Conservation (phyloP, 1,284 basidiomycete genomes). For the Ustilago lituana region DNA sequence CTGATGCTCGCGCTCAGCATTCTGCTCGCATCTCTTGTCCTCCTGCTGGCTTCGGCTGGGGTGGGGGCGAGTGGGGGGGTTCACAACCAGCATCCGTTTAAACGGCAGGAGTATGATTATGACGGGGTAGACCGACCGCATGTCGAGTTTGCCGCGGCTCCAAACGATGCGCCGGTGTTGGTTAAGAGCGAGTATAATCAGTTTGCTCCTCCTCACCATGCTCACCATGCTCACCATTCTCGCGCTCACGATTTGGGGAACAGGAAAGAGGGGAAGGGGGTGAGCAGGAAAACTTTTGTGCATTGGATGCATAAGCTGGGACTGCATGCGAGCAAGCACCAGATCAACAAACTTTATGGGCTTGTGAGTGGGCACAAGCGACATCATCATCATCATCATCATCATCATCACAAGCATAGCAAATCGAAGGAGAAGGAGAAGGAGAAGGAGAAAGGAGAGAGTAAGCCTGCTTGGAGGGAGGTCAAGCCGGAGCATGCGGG, state of each 20-base stretch:
- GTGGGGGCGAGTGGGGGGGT: background rate
- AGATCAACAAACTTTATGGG: constrained; percentile 3
- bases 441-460: background rate
- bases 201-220: constrained; percentile 5
- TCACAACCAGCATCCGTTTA: background rate
- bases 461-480: constrained; percentile 2
- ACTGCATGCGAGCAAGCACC: constrained; percentile 4
- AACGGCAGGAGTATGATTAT: background rate
- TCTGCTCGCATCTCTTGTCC: background rate
- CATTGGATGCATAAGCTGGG: constrained; percentile 19
- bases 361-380: background rate
- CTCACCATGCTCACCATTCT: background rate
- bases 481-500: background rate
- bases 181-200: constrained; percentile 23
- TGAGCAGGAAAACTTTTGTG: constrained; percentile 2
- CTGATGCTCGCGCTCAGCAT: background rate
- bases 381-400: background rate
- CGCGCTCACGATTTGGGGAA: too few species aligned
- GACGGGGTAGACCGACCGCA: background rate
- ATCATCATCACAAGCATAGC: background rate
- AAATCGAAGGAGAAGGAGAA: background rate
- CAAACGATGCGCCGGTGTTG: background rate
- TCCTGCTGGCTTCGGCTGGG: background rate
- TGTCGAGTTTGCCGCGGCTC: constrained; percentile 1
- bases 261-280: background rate